Base-by-base conservation (phyloP, 164 flowering plant genomes). In the Aristolochia fimbriata region DNA sequence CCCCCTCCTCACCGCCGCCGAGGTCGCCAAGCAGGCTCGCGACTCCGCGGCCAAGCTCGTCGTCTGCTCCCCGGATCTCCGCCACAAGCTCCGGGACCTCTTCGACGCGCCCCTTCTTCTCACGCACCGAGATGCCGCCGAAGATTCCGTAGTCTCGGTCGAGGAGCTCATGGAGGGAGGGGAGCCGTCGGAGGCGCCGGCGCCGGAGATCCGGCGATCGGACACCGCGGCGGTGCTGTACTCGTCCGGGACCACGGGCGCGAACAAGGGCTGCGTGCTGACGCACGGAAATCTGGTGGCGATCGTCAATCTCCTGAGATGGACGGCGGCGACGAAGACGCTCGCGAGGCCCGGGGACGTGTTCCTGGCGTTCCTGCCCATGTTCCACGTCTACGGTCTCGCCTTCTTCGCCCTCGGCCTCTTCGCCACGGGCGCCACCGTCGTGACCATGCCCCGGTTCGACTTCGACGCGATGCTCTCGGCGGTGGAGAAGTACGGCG, bases 241-340 rank as follows among this genome's bases (percentile, higher is more conserved):
- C 71, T 86, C 96, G 1, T 88, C 91, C 3, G 96, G 96, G 2
- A 88, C 96, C 13, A 86, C 96, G 0, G 96, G 96, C 11, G 65
- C 67, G 0, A 88, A 90, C 74, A 88, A 86, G 65, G 93, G 93
- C 2, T 93, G 84, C 7, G 61, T 81, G 7, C 51, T 86, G 15
- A 84, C 93, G 0, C 96, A 86, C 55, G 57, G 62, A 5, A 88
- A 84, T 60, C 68, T 86, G 71, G 76, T 86, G 20, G 61, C 88
- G 14, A 62, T 79, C 15, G 54, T 77, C 43, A 65, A 61, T 12
- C 70, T 83, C 1, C 70, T 88, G 51, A 77, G 50, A 33, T 85
- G 89, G 92, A 62, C 74, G 1, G 79, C 67, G 6, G 66, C 77
- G 0, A 70, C 57, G 15, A n/a, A 76, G 2, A 62, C 68, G 0